Evolutionary conservation across 441 rosid species (phyloP).

Genomic region (Geranium incanum): DNA sequence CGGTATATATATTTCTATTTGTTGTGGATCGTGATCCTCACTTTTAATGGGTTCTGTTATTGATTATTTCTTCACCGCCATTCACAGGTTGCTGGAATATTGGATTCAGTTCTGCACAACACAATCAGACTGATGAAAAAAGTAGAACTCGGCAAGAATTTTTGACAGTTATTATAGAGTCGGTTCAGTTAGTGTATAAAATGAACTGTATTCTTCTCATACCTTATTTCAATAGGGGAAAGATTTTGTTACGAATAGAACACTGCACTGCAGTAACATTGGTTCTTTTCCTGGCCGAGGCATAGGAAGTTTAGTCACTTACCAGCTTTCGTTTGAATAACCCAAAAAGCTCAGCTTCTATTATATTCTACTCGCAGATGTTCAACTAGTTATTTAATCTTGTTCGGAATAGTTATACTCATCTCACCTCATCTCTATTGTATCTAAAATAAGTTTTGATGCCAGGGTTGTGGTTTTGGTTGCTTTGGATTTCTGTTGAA

Average conservation of each 20-base stretch:
- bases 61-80: neutral
- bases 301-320: too few species aligned
- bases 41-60: neutral
- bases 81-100: constrained; percentile 90
- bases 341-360: neutral
- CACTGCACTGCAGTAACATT: neutral
- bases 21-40: neutral
- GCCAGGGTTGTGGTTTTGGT: too few species aligned
- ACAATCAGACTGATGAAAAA: constrained; percentile 79
- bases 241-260: neutral
- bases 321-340: neutral
- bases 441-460: too few species aligned
- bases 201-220: neutral
- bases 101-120: constrained; percentile 80
- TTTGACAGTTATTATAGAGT: constrained; percentile 21
- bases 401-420: neutral
- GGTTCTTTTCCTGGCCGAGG: neutral
- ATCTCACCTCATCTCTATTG: too few species aligned
- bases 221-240: neutral
- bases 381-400: neutral
- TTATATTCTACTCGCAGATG: neutral
- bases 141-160: constrained; percentile 83
- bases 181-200: neutral
- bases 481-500: too few species aligned
- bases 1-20: constrained; percentile 47